A percentile compares a stretch with the other conserved stretches of the same genome.
Evolutionary conservation across 805 yeast genomes (phyloP).

Genomic region (Sugiyamaella marilandica): DNA sequence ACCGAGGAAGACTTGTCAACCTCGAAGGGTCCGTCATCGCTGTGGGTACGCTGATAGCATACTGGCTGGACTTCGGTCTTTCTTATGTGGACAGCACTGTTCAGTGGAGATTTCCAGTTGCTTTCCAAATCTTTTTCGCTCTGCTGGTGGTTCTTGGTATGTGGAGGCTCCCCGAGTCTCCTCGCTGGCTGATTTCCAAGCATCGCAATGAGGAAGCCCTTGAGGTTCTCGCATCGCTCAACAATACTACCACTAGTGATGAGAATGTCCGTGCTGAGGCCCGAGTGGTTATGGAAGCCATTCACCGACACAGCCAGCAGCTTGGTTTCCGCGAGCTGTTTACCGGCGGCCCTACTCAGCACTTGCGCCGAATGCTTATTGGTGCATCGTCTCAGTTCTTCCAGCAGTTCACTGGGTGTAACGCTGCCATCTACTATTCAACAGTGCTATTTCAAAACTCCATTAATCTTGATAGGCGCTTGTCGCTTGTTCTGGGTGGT

Average conservation of each 20-base stretch:
- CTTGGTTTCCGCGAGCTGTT: conserved; percentile 27
- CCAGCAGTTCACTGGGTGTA: conserved; percentile 33
- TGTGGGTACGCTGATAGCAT: conserved; percentile 69
- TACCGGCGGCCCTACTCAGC: conserved; percentile 53
- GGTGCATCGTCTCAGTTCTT: conserved; percentile 58
- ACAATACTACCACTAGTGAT: conserved; percentile 9
- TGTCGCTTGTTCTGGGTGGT: conserved; percentile 24
- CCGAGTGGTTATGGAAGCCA: conserved; percentile 19
- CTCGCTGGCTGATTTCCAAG: conserved; percentile 73
- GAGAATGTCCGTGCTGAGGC: conserved; percentile 17
- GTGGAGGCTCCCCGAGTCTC: conserved; percentile 76
- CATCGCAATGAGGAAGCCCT: conserved; percentile 46
- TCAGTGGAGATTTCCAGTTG: conserved; percentile 78
- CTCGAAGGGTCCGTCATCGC: conserved; percentile 70
- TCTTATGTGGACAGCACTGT: conserved; percentile 46
- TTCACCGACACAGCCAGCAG: conserved; percentile 16
- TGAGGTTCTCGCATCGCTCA: conserved; percentile 48
- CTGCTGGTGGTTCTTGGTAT: conserved; percentile 49
- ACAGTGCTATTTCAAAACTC: conserved; percentile 23
- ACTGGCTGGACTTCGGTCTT: conserved; percentile 54
- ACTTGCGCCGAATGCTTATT: conserved; percentile 53
- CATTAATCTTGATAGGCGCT: conserved; percentile 14
- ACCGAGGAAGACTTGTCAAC: conserved; percentile 64
- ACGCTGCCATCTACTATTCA: conserved; percentile 24
- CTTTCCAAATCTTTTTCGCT: conserved; percentile 59